Conservation (phyloP, 2,329 filamentous ascomycete genomes). For the Beauveria varroae region DNA sequence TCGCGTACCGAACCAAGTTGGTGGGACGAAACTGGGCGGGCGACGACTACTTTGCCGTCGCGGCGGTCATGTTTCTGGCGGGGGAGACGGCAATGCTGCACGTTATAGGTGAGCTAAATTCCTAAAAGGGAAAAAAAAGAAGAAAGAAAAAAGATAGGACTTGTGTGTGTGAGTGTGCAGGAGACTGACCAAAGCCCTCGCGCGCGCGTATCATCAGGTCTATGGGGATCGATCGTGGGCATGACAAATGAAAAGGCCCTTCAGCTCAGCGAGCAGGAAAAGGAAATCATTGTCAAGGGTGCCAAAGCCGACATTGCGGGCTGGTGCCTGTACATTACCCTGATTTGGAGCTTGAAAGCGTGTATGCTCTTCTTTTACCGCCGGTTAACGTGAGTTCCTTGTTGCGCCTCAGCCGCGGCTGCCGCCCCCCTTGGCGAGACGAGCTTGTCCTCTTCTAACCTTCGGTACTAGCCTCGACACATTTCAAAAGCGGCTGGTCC, state of each 20-base stretch:
- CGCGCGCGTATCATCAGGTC: constrained; percentile 15
- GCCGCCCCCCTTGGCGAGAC: not conserved
- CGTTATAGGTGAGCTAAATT: constrained; percentile 22
- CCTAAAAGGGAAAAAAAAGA: not conserved
- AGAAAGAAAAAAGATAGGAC: not conserved
- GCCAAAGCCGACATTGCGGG: constrained; percentile 20
- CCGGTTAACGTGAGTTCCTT: constrained; percentile 27
- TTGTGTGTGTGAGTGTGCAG: not conserved
- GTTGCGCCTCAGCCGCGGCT: no score
- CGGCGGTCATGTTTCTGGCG: constrained; percentile 31
- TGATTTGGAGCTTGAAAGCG: constrained; percentile 32
- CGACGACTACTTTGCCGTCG: constrained; percentile 34
- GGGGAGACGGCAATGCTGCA: constrained; percentile 21
- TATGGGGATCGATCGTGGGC: constrained; percentile 18
- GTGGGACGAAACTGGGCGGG: constrained; percentile 34
- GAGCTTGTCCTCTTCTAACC: not conserved
- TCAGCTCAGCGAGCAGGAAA: constrained; percentile 12
- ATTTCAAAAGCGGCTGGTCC: constrained; percentile 16
- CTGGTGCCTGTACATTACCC: constrained; percentile 28
- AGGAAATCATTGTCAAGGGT: constrained; percentile 15
- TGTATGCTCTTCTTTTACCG: constrained; percentile 32
- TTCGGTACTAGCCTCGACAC: constrained; percentile 14
- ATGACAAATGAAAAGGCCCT: constrained; percentile 17
- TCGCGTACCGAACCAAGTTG: constrained; percentile 29
- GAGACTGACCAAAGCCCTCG: not conserved